Evolutionary conservation across 306 rosid genomes (phyloP), one percentile per base, ranked within the genome.

Genomic region (Quercus bicolor): DNA sequence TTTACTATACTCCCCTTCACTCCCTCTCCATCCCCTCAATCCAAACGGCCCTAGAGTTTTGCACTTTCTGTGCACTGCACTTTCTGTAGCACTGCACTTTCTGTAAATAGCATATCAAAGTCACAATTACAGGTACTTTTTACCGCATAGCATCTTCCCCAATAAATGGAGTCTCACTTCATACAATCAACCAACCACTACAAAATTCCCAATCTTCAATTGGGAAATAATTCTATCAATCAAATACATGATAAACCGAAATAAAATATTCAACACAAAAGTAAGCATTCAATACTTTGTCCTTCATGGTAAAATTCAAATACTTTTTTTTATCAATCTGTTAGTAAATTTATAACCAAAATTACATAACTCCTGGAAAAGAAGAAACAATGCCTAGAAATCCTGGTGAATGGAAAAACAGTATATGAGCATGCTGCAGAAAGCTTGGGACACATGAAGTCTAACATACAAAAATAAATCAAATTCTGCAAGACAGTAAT

Each of bases 401-500:
- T 55, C 23, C 20, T 55, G 11, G 3, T 55, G 4, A 55, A 5
- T 55, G 59, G 21, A n/a, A 55, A 6, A 55, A 19, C 59, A 19
- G 59, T 19, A 55, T 55, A 55, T 2, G 8, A 18, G 59, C 59
- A 18, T 1, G 21, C 59, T 55, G 23, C 23, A 34, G 72, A 21
- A 34, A 34, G n/a, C 8, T 34, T 9, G 16, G 51, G 72, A 23
- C 43, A 33, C 13, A 72, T 56, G 28, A 56, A 75, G 54, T 16
- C 56, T 3, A 79, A 76, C 59, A 81, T n/a, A 70, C 66, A 66
- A 62, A 64, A 64, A 33, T 19, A 34, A 70, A 74, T 56, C 76
- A 71, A 60, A 64, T 62, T 48, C 31, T 3, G 72, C 45, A 28
- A 59, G 74, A 72, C 56, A 48, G 82, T 62, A 29, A 29, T 66